A percentile compares a stretch with the other conserved stretches of the same genome.
Evolutionary conservation across 2,329 filamentous ascomycete species (phyloP).

Genomic region (Seiridium unicorne): DNA sequence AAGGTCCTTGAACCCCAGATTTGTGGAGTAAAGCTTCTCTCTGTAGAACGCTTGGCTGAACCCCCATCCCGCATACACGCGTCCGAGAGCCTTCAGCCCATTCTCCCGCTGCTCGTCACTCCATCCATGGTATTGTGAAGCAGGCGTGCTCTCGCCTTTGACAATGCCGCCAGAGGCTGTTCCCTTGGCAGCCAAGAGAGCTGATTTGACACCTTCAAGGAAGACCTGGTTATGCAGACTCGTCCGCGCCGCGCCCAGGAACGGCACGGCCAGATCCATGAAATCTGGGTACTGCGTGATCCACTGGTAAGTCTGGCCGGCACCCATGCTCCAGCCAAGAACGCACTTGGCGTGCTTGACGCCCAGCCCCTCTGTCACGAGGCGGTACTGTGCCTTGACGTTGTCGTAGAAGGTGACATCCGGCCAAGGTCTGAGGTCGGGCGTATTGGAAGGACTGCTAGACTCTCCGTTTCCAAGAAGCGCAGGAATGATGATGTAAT

Average conservation of each 20-base stretch:
- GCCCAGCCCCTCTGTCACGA: constrained; percentile 62
- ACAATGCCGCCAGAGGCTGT: constrained; percentile 49
- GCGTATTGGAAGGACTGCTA: constrained; percentile 63
- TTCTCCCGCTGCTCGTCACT: constrained; percentile 47
- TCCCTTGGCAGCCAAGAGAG: constrained; percentile 57
- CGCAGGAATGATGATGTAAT: constrained; percentile 65
- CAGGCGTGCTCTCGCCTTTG: constrained; percentile 37
- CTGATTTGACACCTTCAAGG: constrained; percentile 54
- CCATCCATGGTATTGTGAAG: constrained; percentile 44
- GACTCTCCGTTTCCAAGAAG: constrained; percentile 70
- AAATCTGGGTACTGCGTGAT: constrained; percentile 61
- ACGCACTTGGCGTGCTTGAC: constrained; percentile 61
- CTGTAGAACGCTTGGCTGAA: constrained; percentile 79
- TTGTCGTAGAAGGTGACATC: constrained; percentile 67
- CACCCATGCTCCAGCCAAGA: constrained; percentile 69
- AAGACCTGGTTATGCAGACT: constrained; percentile 68
- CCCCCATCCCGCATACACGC: constrained; percentile 80
- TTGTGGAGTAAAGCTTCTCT: constrained; percentile 63
- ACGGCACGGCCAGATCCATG: constrained; percentile 63
- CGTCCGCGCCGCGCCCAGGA: constrained; percentile 64
- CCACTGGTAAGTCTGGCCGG: constrained; percentile 65
- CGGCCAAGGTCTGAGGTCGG: constrained; percentile 55
- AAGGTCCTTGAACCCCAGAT: constrained; percentile 63
- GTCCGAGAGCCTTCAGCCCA: constrained; percentile 65
- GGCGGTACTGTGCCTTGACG: constrained; percentile 62